A percentile compares a stretch with the other conserved stretches of the same genome.
Evolutionary conservation across 1,139 yeast species (phyloP).

Genomic region (Oligophagozyma castellii): DNA sequence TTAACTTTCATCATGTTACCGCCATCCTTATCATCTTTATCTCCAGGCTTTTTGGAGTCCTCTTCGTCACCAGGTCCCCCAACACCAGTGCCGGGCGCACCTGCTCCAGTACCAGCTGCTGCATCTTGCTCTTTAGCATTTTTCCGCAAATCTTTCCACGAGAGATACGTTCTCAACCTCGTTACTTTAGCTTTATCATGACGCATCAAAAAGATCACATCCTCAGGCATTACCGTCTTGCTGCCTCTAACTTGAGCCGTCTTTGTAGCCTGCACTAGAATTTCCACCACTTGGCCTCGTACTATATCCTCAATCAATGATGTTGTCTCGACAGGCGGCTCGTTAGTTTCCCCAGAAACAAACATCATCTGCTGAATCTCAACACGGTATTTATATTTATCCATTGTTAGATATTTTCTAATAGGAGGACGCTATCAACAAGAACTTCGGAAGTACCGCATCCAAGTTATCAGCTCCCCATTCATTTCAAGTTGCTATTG

Average conservation of each 20-base stretch:
- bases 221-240: constrained; percentile 80
- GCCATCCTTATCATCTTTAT: constrained; percentile 33
- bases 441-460: too few species aligned
- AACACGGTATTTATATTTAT: constrained; percentile 61
- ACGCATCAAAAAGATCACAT: constrained; percentile 78
- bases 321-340: constrained; percentile 85
- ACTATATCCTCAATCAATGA: constrained; percentile 90
- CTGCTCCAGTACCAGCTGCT: constrained; percentile 34
- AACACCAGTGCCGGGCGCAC: constrained; percentile 32
- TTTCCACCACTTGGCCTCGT: constrained; percentile 85
- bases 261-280: constrained; percentile 63
- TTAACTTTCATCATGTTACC: constrained; percentile 53
- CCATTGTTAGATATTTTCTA: constrained; percentile 12
- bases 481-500: too few species aligned
- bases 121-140: constrained; percentile 96
- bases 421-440: too few species aligned
- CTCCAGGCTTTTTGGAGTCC: constrained; percentile 27
- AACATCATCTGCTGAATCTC: constrained; percentile 99
- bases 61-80: too few species aligned
- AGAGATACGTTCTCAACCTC: constrained; percentile 72
- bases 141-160: constrained; percentile 97
- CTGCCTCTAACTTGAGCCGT: constrained; percentile 75
- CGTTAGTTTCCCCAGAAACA: constrained; percentile 89
- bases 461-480: too few species aligned
- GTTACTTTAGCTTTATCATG: constrained; percentile 93